Percentiles rank a stretch among this genome's conserved stretches.
Evolutionary conservation across 1,284 basidiomycete genomes (phyloP).

Genomic region (Porogramme epimiltina): DNA sequence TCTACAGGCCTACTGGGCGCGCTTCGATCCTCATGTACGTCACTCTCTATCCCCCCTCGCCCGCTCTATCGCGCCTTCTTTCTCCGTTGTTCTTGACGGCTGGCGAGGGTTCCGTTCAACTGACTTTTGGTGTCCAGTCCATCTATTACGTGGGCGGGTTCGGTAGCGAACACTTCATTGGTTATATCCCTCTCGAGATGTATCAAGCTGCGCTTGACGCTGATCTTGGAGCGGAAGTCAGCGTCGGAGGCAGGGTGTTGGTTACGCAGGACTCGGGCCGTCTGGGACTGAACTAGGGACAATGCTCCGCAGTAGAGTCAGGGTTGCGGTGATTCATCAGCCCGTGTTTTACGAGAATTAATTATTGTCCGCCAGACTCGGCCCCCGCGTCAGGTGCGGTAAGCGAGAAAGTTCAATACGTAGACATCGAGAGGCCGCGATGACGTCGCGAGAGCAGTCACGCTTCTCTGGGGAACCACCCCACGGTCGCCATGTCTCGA

Average conservation of each 20-base stretch:
- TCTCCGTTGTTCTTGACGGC: background rate
- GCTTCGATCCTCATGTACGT: slow-evolving; percentile 53
- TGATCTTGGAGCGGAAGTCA: slow-evolving; percentile 1
- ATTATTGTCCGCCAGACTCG: too few species aligned
- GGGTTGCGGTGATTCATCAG: too few species aligned
- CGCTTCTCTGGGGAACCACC: too few species aligned
- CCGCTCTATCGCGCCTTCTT: background rate
- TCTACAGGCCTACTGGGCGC: slow-evolving; percentile 52
- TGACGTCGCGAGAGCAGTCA: too few species aligned
- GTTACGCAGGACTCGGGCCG: slow-evolving; percentile 12
- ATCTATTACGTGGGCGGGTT: slow-evolving; percentile 72
- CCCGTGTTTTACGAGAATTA: too few species aligned
- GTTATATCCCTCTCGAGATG: slow-evolving; percentile 52
- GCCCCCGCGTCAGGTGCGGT: too few species aligned
- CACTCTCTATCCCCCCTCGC: background rate
- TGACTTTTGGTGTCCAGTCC: slow-evolving; percentile 33
- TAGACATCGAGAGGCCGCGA: too few species aligned
- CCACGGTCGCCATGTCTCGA: too few species aligned
- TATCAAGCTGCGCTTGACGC: slow-evolving; percentile 39
- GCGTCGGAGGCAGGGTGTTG: slow-evolving; percentile 22
- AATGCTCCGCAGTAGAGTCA: too few species aligned
- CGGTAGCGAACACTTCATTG: slow-evolving; percentile 60
- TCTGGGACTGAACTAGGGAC: too few species aligned
- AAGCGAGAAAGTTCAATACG: too few species aligned
- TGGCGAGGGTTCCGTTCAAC: slow-evolving; percentile 1